These are phyloP conservation scores for Singerocomus inundabilis DNA, from an alignment of 1,284 basidiomycete genomes.

Conservation along the genomic window DNA sequence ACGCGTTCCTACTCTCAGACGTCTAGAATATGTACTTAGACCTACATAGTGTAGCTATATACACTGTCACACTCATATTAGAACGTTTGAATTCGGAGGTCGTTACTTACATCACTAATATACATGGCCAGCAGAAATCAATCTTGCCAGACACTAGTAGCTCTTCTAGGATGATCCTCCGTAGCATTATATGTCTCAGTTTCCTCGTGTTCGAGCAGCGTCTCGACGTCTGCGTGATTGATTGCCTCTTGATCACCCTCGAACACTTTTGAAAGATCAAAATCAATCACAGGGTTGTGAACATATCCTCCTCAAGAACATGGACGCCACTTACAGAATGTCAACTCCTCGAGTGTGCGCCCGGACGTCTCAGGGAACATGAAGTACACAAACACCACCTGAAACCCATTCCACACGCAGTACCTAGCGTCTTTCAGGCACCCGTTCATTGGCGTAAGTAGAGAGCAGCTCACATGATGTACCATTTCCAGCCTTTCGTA, in stretches of 20 bases:
- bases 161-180: neutral
- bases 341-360: too few species aligned
- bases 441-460: too few species aligned
- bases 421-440: slow-evolving; percentile 20
- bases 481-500: too few species aligned
- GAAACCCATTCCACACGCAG: slow-evolving; percentile 46
- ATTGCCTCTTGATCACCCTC: neutral
- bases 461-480: too few species aligned
- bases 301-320: too few species aligned
- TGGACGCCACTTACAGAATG: too few species aligned
- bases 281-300: neutral
- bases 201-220: neutral
- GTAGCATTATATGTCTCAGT: slow-evolving; percentile 3
- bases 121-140: neutral
- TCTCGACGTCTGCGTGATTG: neutral
- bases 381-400: slow-evolving; percentile 37
- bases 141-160: neutral
- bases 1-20: too few species aligned
- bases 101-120: neutral
- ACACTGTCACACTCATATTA: too few species aligned
- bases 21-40: too few species aligned
- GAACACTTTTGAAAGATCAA: neutral
- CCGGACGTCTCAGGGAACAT: too few species aligned
- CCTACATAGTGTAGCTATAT: too few species aligned
- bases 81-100: too few species aligned